Evolutionary conservation across 768 basidiomycete species (phyloP), one percentile per base, ranked within the genome.

Genomic region (Suillus cothurnatus): DNA sequence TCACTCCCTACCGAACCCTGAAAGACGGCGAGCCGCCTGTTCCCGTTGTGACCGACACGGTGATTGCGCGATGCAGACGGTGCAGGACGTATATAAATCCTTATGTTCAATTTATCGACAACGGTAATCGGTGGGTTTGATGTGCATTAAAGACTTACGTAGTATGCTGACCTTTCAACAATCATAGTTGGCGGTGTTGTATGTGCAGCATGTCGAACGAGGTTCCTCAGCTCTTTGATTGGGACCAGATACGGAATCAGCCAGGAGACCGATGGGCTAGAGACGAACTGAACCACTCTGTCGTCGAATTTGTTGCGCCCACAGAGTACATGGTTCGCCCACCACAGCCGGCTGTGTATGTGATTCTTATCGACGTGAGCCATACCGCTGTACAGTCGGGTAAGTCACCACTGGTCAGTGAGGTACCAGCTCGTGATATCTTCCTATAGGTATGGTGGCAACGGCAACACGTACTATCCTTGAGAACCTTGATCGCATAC

Each of bases 271-370:
- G 97, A 63, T 99, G 97, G 96, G 81, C 86, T 32, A 89, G 97
- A 66, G 88, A 93, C 1, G 97, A 99, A 79, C 84, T 99, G 61
- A 99, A 97, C 72, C 88, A 93, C 74, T 87, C 90, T 41, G 92
- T 90, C n/a, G 94, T 99, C 60, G 97, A 99, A 77, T 99, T 89
- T 73, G 93, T 99, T 61, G 97, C 97, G 1, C 96, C 97, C 7
- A 97, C 95, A 0, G 97, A 99, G 79, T 99, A 99, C 78, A 99
- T 99, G 97, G 97, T 96, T 73, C 92, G 97, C 68, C 91, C 97
- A 6, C 97, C 97, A 61, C 97, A 99, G 77, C 95, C 97, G 6
- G 94, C 96, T 21, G 94, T 97, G 61, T 99, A 97, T 77, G 86
- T 97, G 64, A 97, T 99, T 84, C 86, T 99, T 74, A 93, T 99